phyloP scores from a whole-genome alignment of 148 eudicot genomes.

The Chenopodium suecicum region DNA sequence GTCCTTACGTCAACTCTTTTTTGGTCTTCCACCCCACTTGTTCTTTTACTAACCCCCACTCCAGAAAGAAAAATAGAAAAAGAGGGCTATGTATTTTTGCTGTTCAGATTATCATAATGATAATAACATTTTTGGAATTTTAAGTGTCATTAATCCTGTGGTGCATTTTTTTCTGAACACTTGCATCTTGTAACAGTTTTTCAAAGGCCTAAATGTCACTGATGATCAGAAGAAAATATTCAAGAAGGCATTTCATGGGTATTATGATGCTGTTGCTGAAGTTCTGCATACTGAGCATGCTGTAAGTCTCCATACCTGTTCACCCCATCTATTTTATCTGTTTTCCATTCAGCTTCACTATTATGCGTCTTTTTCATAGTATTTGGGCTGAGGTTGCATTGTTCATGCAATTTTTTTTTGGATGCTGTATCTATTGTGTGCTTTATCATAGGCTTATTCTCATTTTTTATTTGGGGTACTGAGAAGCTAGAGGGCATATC shows the following conservation, averaged over 20 bases:
- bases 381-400: not conserved
- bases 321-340: not conserved
- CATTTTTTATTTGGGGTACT: not conserved
- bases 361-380: not conserved
- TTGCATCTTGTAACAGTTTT: constrained; percentile 49
- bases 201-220: constrained; percentile 68
- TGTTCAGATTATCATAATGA: not conserved
- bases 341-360: not conserved
- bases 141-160: not conserved
- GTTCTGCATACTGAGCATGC: constrained; percentile 79
- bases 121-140: not conserved
- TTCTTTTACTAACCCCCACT: not conserved
- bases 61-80: not conserved
- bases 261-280: constrained; percentile 80
- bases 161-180: constrained; percentile 5
- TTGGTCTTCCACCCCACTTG: not conserved
- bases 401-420: not conserved
- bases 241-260: constrained; percentile 69
- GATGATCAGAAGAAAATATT: constrained; percentile 80
- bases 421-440: not conserved
- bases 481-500: not conserved
- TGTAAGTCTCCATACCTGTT: constrained; percentile 47
- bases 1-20: not conserved
- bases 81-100: not conserved
- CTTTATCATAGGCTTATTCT: not conserved